Base-by-base conservation (phyloP, 2,329 filamentous ascomycete genomes). In the Aspergillus ochraceus region DNA sequence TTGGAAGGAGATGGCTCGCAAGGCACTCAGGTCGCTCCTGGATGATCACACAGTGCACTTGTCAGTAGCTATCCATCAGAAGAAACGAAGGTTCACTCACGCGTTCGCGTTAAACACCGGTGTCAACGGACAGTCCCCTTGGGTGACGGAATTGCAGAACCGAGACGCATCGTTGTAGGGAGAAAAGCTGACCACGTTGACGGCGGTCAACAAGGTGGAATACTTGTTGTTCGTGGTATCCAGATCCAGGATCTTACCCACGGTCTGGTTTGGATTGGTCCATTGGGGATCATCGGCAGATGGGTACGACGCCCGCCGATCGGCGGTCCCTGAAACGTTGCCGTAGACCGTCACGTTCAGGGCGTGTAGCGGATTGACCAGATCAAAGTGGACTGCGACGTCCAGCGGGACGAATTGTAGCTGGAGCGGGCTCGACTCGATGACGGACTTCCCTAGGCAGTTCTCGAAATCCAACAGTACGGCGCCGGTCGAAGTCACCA, bases 271-370 rank as follows among this genome's bases (percentile, higher is more conserved):
- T 1, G 81, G 71, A 70, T 95, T 80, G 2, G 66, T 73, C 90
- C 92, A 91, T 51, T 81, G 77, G 0, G 85, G 75, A 70, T 86
- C 83, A 67, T 83, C 75, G 19, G 83, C 76, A 0, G 84, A 69
- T 36, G 91, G 92, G 55, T 92, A 84, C 2, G 76, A 61, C n/a
- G 80, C 78, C 12, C 63, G 61, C 26, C 62, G 60, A 57, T 77
- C 71, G 2, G 84, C 82, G 54, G 88, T 86, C 51, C 95, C 95
- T 9, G 89, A 90, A 30, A 98, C 92, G 76, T 98, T 97, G 54
- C 93, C 94, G 80, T 92, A 98, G 51, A 97, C 84, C 1, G 88
- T 95, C 57, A 97, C 80, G 63, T 85, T 87, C 52, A 99, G 81
- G 46, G 83, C 85, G 71, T 93, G 86, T 54, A 79, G 82, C 4